Evolutionary conservation across 345 rosid species (phyloP).

Genomic region (Rhodamnia argentea): DNA sequence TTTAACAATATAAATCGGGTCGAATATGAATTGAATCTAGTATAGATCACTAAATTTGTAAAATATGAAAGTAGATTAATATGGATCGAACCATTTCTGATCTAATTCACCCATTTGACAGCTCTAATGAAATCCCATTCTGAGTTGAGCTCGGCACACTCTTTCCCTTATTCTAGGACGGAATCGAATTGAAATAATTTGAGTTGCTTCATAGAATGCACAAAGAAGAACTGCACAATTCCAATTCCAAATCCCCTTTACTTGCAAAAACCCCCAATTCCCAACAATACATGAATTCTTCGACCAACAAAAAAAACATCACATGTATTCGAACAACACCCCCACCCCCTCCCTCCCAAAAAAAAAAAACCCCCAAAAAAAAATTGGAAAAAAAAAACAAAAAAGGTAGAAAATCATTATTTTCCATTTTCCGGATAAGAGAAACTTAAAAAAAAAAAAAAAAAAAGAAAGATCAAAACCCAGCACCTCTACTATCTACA

Average conservation of each 20-base stretch:
- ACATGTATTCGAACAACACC: too few relatives aligned
- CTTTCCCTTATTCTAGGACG: too few relatives aligned
- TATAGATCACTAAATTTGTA: too few relatives aligned
- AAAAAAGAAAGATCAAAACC: background rate
- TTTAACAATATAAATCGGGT: too few relatives aligned
- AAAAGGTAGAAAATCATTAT: background rate
- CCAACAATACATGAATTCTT: background rate
- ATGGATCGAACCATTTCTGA: too few relatives aligned
- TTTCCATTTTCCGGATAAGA: background rate
- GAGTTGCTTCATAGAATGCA: background rate
- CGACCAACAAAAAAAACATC: background rate
- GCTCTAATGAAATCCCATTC: accelerated
- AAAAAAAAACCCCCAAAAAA: too few relatives aligned
- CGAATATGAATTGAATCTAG: too few relatives aligned
- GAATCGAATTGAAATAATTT: background rate
- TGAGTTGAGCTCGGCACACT: background rate
- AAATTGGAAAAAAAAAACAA: background rate
- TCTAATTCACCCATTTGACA: accelerated
- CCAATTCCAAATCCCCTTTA: background rate
- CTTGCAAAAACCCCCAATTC: background rate
- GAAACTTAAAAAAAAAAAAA: background rate
- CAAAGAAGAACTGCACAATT: too few relatives aligned
- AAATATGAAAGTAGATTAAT: too few relatives aligned
- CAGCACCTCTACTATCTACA: background rate
- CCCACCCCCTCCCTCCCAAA: too few relatives aligned